phyloP scores from a whole-genome alignment of 2,329 filamentous ascomycete species.

The Verticillium isaacii region DNA sequence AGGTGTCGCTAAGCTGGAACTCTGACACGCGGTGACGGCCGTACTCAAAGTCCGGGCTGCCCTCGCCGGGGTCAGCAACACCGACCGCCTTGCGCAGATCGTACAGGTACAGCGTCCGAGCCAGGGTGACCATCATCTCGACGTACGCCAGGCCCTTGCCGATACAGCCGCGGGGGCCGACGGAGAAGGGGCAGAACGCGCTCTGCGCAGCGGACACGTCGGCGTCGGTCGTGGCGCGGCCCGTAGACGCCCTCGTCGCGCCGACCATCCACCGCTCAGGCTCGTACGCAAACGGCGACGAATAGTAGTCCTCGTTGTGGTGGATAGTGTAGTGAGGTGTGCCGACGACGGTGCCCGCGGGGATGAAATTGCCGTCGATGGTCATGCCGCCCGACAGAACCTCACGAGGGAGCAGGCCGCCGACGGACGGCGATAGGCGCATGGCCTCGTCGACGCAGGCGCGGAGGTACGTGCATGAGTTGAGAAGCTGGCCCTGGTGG shows the following conservation, averaged over 20 bases:
- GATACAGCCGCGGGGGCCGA: constrained; percentile 67
- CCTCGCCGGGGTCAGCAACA: constrained; percentile 48
- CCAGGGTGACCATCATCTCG: constrained; percentile 61
- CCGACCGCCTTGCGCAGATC: constrained; percentile 50
- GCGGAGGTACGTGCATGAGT: constrained; percentile 52
- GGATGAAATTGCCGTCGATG: constrained; percentile 49
- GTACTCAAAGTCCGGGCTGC: constrained; percentile 40
- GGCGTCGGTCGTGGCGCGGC: constrained; percentile 38
- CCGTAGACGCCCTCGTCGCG: constrained; percentile 29
- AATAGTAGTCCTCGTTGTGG: constrained; percentile 60
- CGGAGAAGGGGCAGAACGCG: constrained; percentile 71
- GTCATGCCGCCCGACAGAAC: constrained; percentile 49
- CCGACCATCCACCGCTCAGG: constrained; percentile 63
- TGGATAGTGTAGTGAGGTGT: constrained; percentile 65
- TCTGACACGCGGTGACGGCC: constrained; percentile 53
- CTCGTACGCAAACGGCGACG: constrained; percentile 50
- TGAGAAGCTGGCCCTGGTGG: constrained; percentile 43
- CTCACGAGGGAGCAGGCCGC: constrained; percentile 55
- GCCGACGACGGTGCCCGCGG: constrained; percentile 57
- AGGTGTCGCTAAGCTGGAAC: constrained; percentile 68
- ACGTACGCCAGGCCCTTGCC: constrained; percentile 66
- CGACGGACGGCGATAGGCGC: constrained; percentile 57
- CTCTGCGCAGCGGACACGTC: constrained; percentile 53
- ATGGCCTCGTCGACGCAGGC: constrained; percentile 63
- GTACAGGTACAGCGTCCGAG: constrained; percentile 56